Evolutionary conservation across 2,329 filamentous ascomycete species (phyloP), one percentile per base, ranked within the genome.

Genomic region (Calonectria henricotiae): DNA sequence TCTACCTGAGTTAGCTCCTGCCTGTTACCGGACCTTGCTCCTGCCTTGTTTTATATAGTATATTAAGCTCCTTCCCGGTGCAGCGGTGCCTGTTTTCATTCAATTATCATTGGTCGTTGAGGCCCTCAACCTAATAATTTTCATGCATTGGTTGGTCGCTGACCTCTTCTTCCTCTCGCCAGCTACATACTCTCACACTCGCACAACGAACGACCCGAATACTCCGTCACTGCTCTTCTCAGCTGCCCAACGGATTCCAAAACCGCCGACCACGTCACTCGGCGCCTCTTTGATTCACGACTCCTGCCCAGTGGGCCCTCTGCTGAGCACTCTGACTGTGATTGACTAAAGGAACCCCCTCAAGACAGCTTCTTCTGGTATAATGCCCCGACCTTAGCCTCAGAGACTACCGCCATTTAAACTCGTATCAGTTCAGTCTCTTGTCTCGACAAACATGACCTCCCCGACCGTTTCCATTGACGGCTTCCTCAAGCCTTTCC

Each of bases 401-500:
- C 17, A 37, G 41, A 30, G 27, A 32, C 58, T n/a, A 44, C 43
- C 64, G 17, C 20, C 68, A 25, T 13, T 41, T 4, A 23, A 35
- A 44, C 51, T 41, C 37, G 23, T 41, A 12, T 49, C 23, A 51
- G 32, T 20, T 27, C 35, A 35, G 62, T 2, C 17, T 15, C 20
- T n/a, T 30, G 30, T 20, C 35, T 62, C 39, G 20, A 35, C 30
- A 32, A 46, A 4, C n/a, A 78, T 78, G 76, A 39, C 67, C 23
- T 20, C 71, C 17, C 30, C 67, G 27, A 11, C 55, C 37, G 49
- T 69, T 62, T 69, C 74, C 43, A 76, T 83, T 44, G 73, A 83
- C 46, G 82, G 84, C 41, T 90, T 90, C 76, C 80, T 91, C 68
- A 76, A 78, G 67, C 88, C 89, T 23, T 82, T 91, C 20, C 79